phyloP scores from a whole-genome alignment of 805 yeast species.

The Gaillardinia entomophila region DNA sequence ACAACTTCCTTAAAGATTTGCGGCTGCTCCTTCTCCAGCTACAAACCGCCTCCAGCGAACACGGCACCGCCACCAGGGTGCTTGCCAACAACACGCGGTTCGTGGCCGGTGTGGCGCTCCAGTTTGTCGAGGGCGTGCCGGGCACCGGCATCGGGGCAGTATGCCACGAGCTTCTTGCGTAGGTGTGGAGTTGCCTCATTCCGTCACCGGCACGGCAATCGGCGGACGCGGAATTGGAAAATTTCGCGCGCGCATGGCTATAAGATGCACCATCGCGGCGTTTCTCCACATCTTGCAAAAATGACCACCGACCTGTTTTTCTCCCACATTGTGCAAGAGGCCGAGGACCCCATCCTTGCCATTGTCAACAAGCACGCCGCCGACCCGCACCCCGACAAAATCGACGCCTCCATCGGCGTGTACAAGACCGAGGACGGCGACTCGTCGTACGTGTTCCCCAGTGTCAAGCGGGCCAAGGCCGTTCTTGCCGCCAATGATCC shows the following conservation, averaged over 20 bases:
- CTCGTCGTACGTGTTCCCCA: slow-evolving; percentile 30
- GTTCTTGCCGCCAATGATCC: slow-evolving; percentile 28
- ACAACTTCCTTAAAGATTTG: too few species aligned
- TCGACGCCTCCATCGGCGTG: slow-evolving; percentile 42
- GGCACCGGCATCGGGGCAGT: too few species aligned
- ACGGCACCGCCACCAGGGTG: too few species aligned
- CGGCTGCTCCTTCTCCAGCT: too few species aligned
- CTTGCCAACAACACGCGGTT: slow-evolving; percentile 27
- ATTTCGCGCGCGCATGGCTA: too few species aligned
- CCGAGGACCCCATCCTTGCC: background rate
- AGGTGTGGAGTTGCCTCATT: background rate
- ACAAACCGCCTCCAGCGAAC: too few species aligned
- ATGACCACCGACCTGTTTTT: background rate
- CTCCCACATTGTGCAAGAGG: background rate
- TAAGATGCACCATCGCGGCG: too few species aligned
- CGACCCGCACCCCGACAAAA: slow-evolving; percentile 27
- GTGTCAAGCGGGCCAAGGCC: slow-evolving; percentile 31
- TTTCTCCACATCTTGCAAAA: too few species aligned
- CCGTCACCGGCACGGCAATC: background rate
- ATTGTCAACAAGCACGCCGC: background rate
- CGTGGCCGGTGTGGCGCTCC: slow-evolving; percentile 18
- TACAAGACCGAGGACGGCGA: slow-evolving; percentile 36
- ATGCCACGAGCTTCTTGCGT: background rate
- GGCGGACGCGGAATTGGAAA: background rate
- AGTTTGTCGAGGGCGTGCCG: slow-evolving; percentile 1